phyloP scores from a whole-genome alignment of 176 grass and related monocot species.

The Oryza australiensis region DNA sequence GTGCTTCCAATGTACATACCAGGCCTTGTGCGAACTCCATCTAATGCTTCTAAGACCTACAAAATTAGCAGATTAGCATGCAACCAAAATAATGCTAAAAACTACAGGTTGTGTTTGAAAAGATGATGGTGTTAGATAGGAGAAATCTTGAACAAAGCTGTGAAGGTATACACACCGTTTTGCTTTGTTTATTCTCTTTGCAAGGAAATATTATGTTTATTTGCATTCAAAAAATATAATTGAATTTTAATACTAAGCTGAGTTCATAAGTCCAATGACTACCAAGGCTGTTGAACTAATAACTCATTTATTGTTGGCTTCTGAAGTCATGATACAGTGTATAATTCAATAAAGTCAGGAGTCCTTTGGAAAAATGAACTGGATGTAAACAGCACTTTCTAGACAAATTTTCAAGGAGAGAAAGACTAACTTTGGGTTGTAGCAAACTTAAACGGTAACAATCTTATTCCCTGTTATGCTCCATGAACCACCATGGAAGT shows the following conservation, averaged over 20 bases:
- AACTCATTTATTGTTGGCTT: background rate
- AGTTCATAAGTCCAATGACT: background rate
- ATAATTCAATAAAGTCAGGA: background rate
- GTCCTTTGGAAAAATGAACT: background rate
- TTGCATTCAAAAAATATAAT: background rate
- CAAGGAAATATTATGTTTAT: background rate
- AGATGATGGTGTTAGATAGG: background rate
- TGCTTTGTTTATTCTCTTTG: background rate
- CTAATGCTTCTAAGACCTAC: constrained; percentile 94
- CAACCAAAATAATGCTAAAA: constrained; percentile 24
- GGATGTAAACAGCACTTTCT: background rate
- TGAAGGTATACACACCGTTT: background rate
- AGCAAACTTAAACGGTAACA: background rate
- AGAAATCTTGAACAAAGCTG: constrained; percentile 12
- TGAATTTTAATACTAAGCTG: background rate
- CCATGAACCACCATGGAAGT: constrained; percentile 10
- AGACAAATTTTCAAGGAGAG: background rate
- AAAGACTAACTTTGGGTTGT: background rate
- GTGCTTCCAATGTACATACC: constrained; percentile 99
- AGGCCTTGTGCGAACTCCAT: constrained; percentile 95
- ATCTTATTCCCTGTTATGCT: background rate
- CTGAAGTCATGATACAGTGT: background rate
- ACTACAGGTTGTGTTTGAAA: background rate
- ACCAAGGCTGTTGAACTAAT: background rate
- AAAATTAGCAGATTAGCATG: constrained; percentile 32